These are phyloP conservation scores for Trematosphaeria pertusa DNA, from an alignment of 2,329 filamentous ascomycete genomes.

Conservation along the genomic window DNA sequence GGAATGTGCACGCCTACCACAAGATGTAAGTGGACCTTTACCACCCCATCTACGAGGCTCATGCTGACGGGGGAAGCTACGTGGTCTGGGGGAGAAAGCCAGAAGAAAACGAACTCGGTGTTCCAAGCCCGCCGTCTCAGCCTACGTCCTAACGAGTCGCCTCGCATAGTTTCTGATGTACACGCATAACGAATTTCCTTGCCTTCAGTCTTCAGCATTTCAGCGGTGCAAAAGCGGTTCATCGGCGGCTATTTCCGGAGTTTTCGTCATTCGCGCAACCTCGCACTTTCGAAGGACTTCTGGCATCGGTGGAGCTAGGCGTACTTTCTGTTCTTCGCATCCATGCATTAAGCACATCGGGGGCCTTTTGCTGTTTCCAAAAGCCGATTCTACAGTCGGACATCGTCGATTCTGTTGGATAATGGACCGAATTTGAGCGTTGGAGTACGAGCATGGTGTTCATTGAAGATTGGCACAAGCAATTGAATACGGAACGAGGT, in stretches of 20 bases:
- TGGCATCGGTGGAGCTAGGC: slow-evolving; percentile 25
- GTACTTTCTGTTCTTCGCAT: slow-evolving; percentile 13
- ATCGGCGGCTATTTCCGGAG: slow-evolving; percentile 9
- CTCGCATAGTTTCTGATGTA: neutral
- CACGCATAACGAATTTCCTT: slow-evolving; percentile 26
- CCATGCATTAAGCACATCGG: slow-evolving; percentile 8
- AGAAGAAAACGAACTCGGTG: slow-evolving; percentile 19
- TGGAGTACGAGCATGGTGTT: slow-evolving; percentile 1
- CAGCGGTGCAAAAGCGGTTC: slow-evolving; percentile 22
- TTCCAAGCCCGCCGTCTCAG: slow-evolving; percentile 16
- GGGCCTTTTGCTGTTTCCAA: slow-evolving; percentile 16
- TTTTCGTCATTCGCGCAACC: slow-evolving; percentile 9
- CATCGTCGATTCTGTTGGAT: too few species aligned
- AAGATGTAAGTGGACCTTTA: slow-evolving; percentile 46
- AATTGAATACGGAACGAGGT: neutral
- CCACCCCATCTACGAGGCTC: neutral
- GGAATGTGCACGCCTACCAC: slow-evolving; percentile 51
- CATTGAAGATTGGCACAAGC: neutral
- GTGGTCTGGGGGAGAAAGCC: slow-evolving; percentile 40
- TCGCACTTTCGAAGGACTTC: slow-evolving; percentile 5
- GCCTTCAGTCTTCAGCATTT: slow-evolving; percentile 22
- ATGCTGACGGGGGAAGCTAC: slow-evolving; percentile 24
- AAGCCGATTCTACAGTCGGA: slow-evolving; percentile 13
- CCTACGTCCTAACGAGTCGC: neutral
- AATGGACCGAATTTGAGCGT: too few species aligned